Evolutionary conservation across 2,329 filamentous ascomycete genomes (phyloP).

Genomic region (Cryphonectria nitschkei): DNA sequence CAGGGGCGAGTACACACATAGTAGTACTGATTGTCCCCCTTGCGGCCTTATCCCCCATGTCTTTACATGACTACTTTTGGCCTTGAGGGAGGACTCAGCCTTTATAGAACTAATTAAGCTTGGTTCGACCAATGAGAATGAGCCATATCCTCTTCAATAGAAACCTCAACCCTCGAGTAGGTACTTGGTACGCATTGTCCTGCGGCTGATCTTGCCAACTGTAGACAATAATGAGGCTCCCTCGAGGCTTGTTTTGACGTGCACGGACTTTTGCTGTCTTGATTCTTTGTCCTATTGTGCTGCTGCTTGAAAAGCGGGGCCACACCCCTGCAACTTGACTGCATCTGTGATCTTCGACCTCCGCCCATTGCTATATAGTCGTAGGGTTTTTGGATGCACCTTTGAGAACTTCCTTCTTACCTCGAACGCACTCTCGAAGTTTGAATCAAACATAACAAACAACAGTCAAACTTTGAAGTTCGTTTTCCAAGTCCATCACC

Average conservation of each 20-base stretch:
- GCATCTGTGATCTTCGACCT: neutral
- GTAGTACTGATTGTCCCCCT: neutral
- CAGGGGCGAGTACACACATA: neutral
- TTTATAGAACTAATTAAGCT: neutral
- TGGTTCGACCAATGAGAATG: neutral
- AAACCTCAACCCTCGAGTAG: neutral
- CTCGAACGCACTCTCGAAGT: neutral
- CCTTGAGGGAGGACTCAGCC: neutral
- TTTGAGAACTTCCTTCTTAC: neutral
- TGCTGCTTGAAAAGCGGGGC: neutral
- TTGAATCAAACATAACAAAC: neutral
- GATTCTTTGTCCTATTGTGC: neutral
- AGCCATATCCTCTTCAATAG: neutral
- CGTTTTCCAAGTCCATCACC: neutral
- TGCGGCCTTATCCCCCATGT: neutral
- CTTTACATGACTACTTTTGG: neutral
- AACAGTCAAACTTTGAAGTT: neutral
- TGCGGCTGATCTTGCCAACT: neutral
- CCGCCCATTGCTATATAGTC: neutral
- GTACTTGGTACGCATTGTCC: neutral
- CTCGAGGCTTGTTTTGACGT: neutral
- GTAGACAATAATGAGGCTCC: neutral
- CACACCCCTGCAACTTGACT: neutral
- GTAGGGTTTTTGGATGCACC: neutral
- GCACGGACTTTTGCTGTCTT: neutral